Percentiles rank a stretch among this genome's conserved stretches.
Evolutionary conservation across 2,329 filamentous ascomycete genomes (phyloP).

Genomic region (Colletotrichum liaoningense): DNA sequence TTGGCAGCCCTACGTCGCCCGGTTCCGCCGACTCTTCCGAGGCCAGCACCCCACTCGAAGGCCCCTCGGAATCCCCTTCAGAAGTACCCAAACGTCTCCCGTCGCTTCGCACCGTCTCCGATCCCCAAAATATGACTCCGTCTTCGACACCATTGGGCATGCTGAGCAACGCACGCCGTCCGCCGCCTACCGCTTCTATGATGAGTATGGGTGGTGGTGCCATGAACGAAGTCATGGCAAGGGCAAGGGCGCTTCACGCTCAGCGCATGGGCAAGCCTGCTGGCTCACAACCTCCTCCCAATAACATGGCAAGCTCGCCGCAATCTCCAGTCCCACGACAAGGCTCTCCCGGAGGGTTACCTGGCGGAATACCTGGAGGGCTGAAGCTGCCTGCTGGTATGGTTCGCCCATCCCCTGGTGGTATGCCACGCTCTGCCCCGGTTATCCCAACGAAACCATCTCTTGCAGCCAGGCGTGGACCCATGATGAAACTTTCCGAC

Average conservation of each 20-base stretch:
- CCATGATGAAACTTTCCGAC: constrained; percentile 71
- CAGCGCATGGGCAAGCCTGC: constrained; percentile 56
- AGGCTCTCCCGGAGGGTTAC: constrained; percentile 42
- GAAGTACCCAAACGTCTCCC: constrained; percentile 64
- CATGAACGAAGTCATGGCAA: constrained; percentile 57
- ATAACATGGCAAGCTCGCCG: constrained; percentile 44
- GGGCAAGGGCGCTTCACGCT: constrained; percentile 59
- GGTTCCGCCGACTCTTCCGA: constrained; percentile 59
- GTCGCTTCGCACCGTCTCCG: constrained; percentile 70
- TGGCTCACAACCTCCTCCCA: constrained; percentile 35
- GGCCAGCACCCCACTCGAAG: constrained; percentile 60
- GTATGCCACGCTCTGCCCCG: constrained; percentile 66
- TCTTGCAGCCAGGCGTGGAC: constrained; percentile 74
- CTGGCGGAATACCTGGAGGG: constrained; percentile 57
- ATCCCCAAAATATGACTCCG: constrained; percentile 74
- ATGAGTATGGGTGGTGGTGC: constrained; percentile 39
- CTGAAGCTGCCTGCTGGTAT: constrained; percentile 53
- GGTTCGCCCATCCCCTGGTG: constrained; percentile 58
- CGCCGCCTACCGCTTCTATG: constrained; percentile 53
- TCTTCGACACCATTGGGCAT: constrained; percentile 88
- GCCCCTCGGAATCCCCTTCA: constrained; percentile 43
- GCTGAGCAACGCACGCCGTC: constrained; percentile 73
- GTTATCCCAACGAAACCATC: constrained; percentile 62
- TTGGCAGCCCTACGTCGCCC: constrained; percentile 54
- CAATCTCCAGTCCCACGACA: constrained; percentile 42